Evolutionary conservation across 2,329 filamentous ascomycete genomes (phyloP).

Genomic region (Penicillium sp.): DNA sequence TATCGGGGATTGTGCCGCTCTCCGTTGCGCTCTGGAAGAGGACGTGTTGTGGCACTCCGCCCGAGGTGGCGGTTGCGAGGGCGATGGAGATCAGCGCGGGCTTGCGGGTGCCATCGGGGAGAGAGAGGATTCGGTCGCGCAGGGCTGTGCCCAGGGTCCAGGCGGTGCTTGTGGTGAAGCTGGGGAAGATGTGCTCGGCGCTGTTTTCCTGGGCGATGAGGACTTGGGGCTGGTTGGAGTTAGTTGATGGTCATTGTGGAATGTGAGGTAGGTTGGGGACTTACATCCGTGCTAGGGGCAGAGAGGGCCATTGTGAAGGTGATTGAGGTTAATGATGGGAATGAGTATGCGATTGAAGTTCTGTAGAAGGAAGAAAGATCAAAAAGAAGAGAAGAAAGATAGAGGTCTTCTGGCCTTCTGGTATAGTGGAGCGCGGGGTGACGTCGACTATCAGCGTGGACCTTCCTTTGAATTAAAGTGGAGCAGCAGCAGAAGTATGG

Average conservation of each 20-base stretch:
- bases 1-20: constrained; percentile 70
- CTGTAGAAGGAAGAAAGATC: neutral
- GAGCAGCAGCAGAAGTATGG: no score
- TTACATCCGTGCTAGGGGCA: constrained; percentile 36
- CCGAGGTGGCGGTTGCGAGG: constrained; percentile 29
- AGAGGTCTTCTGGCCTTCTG: neutral
- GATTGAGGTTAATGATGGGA: neutral
- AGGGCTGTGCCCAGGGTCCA: constrained; percentile 44
- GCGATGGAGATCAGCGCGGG: constrained; percentile 48
- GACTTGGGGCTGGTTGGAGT: constrained; percentile 25
- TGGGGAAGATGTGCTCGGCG: constrained; percentile 34
- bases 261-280: neutral
- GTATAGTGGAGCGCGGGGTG: neutral
- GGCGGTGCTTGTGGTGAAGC: constrained; percentile 45
- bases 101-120: constrained; percentile 36
- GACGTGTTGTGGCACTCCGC: constrained; percentile 52
- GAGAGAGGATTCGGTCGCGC: constrained; percentile 41
- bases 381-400: neutral
- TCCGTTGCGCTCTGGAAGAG: constrained; percentile 73
- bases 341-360: neutral
- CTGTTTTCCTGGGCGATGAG: constrained; percentile 38
- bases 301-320: constrained; percentile 32
- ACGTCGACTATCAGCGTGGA: neutral
- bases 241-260: neutral
- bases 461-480: neutral